Percentiles rank a stretch among this genome's conserved stretches.
Evolutionary conservation across 2,329 filamentous ascomycete species (phyloP).

Genomic region (Cercospora janseana): DNA sequence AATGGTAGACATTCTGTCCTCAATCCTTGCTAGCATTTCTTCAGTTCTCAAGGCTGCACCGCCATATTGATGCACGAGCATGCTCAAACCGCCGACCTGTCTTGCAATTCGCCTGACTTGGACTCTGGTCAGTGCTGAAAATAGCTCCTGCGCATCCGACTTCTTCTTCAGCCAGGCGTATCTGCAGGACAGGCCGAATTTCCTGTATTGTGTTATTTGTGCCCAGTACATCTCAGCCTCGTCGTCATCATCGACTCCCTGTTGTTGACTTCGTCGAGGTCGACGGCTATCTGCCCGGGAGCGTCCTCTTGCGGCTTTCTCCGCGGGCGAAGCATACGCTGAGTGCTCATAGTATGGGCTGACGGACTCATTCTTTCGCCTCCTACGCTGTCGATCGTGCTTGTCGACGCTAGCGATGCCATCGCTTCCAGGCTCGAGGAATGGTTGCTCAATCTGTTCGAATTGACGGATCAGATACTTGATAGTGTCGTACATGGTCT

Average conservation of each 20-base stretch:
- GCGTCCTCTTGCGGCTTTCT: conserved; percentile 16
- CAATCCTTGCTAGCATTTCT: conserved; percentile 30
- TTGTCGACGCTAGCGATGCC: conserved; percentile 27
- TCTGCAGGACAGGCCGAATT: conserved; percentile 38
- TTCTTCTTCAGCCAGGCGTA: conserved; percentile 42
- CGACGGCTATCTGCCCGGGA: conserved; percentile 3
- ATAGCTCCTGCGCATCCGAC: conserved; percentile 38
- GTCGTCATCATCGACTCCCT: conserved; percentile 30
- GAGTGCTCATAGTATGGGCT: conserved; percentile 32
- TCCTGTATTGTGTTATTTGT: conserved; percentile 36
- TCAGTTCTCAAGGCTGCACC: conserved; percentile 25
- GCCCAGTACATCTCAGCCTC: conserved; percentile 35
- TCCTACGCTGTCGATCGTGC: conserved; percentile 22
- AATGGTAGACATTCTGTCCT: conserved; percentile 35
- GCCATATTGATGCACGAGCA: conserved; percentile 36
- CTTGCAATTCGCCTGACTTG: conserved; percentile 42
- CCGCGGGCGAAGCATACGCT: conserved; percentile 32
- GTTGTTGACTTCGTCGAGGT: conserved; percentile 12
- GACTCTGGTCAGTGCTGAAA: conserved; percentile 38
- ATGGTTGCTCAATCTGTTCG: conserved; percentile 40
- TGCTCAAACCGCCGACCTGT: conserved; percentile 36
- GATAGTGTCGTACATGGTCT: conserved; percentile 40
- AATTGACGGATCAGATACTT: conserved; percentile 41
- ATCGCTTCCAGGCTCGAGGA: conserved; percentile 34
- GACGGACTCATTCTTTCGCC: conserved; percentile 24